phyloP scores from a whole-genome alignment of 331 rosid genomes.

The Dryas integrifolia region DNA sequence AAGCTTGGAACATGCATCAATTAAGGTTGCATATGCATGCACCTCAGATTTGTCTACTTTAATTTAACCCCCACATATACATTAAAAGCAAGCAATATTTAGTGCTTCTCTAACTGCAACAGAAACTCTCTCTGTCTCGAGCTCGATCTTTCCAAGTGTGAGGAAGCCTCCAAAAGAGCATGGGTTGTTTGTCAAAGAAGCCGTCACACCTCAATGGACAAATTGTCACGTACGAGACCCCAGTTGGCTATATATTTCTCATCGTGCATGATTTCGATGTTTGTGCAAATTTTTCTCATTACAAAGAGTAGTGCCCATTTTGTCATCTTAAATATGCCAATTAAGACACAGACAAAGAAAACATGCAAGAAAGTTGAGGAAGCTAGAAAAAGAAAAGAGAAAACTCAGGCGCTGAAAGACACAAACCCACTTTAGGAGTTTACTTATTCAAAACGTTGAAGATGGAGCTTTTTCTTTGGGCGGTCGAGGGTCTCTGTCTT shows the following conservation, averaged over 20 bases:
- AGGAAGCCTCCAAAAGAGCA: conserved; percentile 9
- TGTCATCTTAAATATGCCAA: no score
- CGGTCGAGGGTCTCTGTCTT: conserved; percentile 45
- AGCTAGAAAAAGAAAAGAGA: conserved; percentile 7
- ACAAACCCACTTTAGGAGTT: conserved; percentile 40
- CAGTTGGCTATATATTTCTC: not conserved
- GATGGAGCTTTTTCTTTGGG: conserved; percentile 62
- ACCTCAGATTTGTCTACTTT: no score
- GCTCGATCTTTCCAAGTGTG: not conserved
- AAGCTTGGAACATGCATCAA: no score
- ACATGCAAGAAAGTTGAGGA: no score
- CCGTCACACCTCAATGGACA: conserved; percentile 14
- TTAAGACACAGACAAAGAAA: not conserved
- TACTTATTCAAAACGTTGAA: conserved; percentile 47
- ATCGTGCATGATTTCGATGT: no score
- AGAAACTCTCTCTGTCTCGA: not conserved
- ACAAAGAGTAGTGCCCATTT: no score
- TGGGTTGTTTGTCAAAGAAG: conserved; percentile 19
- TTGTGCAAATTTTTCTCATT: no score
- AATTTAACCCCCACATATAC: no score
- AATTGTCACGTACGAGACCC: not conserved
- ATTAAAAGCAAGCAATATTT: no score
- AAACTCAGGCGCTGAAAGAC: conserved; percentile 35
- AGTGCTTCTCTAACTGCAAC: not conserved
- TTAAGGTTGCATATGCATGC: no score